phyloP scores from a whole-genome alignment of 2,329 filamentous ascomycete genomes.

The Botrytis byssoidea region DNA sequence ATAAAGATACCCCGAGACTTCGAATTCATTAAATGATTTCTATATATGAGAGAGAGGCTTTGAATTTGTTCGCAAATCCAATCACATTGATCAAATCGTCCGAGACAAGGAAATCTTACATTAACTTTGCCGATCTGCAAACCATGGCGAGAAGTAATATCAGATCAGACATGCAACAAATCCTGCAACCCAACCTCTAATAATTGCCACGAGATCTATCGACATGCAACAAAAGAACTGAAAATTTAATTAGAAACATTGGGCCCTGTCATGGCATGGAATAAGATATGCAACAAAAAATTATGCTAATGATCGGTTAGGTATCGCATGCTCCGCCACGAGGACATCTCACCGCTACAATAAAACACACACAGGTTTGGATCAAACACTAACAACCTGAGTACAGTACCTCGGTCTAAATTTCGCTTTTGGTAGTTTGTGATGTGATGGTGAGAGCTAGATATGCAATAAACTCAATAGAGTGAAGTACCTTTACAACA shows the following conservation, averaged over 20 bases:
- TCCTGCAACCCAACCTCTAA: not conserved
- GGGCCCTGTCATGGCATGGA: not conserved
- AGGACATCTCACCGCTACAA: not conserved
- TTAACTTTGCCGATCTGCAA: not conserved
- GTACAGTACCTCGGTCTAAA: not conserved
- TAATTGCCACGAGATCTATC: not conserved
- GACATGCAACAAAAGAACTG: not conserved
- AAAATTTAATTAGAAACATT: not conserved
- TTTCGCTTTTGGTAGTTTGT: not conserved
- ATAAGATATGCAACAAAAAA: not conserved
- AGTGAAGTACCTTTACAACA: not conserved
- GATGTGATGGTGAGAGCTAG: not conserved
- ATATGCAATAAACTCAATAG: not conserved
- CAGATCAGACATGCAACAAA: not conserved
- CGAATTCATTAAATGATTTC: not conserved
- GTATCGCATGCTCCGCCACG: not conserved
- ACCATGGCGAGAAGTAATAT: not conserved
- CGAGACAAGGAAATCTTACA: not conserved
- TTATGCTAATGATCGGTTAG: not conserved
- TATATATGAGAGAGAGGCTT: not conserved
- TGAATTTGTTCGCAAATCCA: not conserved
- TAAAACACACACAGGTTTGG: not conserved
- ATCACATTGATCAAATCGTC: not conserved
- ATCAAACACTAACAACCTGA: not conserved
- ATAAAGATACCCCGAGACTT: not conserved